phyloP scores from a whole-genome alignment of 2,329 filamentous ascomycete species.

The Paecilomyces formosus region DNA sequence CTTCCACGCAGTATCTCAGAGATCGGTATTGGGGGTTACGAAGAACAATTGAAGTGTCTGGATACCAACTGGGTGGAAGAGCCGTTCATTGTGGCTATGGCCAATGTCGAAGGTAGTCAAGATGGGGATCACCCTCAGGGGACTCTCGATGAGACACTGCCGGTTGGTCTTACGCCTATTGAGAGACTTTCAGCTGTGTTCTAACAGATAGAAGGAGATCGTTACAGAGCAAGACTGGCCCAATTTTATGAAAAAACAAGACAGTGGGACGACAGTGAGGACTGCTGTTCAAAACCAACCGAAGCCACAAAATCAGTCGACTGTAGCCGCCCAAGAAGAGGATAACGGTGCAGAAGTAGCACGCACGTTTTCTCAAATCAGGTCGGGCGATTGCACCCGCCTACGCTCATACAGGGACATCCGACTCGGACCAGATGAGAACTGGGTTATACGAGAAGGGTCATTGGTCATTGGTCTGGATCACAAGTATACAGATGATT shows the following conservation, averaged over 20 bases:
- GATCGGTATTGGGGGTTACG: neutral
- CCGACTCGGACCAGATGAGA: slow-evolving; percentile 13
- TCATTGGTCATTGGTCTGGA: slow-evolving; percentile 21
- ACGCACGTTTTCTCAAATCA: slow-evolving; percentile 10
- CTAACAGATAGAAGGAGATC: neutral
- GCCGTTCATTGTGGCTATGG: slow-evolving; percentile 8
- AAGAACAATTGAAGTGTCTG: slow-evolving; percentile 5
- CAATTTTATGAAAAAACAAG: neutral
- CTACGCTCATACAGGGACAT: slow-evolving; percentile 19
- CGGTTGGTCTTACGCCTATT: neutral
- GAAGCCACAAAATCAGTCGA: neutral
- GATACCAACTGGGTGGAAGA: slow-evolving; percentile 9
- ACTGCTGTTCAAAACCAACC: neutral
- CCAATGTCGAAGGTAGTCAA: slow-evolving; percentile 1
- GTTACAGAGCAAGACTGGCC: neutral
- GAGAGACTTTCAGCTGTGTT: neutral
- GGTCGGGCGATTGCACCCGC: slow-evolving; percentile 11
- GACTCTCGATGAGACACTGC: slow-evolving; percentile 4
- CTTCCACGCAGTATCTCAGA: slow-evolving; percentile 2
- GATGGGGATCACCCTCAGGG: slow-evolving; percentile 3
- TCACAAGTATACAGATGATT: slow-evolving; percentile 12
- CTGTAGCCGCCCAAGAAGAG: neutral
- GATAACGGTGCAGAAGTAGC: neutral
- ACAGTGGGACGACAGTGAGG: neutral
- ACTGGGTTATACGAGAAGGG: slow-evolving; percentile 21